Base-by-base conservation (phyloP, 768 basidiomycete genomes). In the Suillus ampliporus region DNA sequence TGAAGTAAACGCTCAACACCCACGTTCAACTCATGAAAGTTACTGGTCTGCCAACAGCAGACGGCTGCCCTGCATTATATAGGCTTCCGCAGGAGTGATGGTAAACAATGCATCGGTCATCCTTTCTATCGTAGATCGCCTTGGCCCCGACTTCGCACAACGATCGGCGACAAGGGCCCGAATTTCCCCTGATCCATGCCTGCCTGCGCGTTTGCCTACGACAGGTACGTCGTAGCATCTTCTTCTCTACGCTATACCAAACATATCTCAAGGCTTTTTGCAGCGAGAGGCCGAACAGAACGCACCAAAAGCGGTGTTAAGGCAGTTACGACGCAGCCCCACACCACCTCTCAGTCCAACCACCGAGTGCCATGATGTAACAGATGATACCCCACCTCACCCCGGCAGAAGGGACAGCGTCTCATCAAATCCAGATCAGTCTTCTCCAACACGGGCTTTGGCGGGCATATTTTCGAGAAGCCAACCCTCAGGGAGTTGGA, bases 171-270 rank as follows among this genome's bases (percentile, higher is more conserved):
- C 76, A 57, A 81, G 84, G 62, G 76, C 70, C 63, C 82, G 81
- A 47, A 66, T 86, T 3, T 66, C 66, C 10, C 81, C 85, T 4
- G 78, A 84, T 11, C 84, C 84, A 61, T 89, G 88, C 72, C 79
- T 92, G 38, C 89, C 86, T 37, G 84, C 82, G 57, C 83, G 90
- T n/a, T 81, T 92, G 50, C 91, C 91, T 15, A 83, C 88, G 9
- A 82, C 77, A 64, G 83, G 89, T 89, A 67, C 57, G 84, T 79
- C 44, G 26, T 43, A 11, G 62, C 51, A 15, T 35, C 61, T 58
- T 61, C 50, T 63, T 23, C 60, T 38, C 34, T 19, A 38, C 57
- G 56, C 43, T 38, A 68, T 67, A 60, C 65, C 73, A 72, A 61
- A 73, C 65, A 52, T 69, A 59, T 67, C 71, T 67, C 64, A 73